These are phyloP conservation scores for Dactylonectria estremocensis DNA, from an alignment of 2,329 filamentous ascomycete genomes.

Conservation along the genomic window DNA sequence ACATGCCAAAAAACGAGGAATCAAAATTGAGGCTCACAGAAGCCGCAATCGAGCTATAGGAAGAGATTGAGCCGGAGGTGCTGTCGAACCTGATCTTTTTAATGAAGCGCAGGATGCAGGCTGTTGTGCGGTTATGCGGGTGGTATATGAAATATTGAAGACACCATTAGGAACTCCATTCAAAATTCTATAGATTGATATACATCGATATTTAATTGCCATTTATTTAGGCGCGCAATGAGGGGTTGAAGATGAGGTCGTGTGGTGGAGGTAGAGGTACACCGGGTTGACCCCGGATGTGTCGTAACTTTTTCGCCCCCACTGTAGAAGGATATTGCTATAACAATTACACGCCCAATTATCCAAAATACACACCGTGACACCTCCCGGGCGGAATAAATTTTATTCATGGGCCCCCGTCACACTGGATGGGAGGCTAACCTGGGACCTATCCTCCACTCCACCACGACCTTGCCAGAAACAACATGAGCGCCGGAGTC, in stretches of 20 bases:
- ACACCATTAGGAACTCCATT: slow-evolving; percentile 2
- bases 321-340: too few species aligned
- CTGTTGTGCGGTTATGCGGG: not conserved
- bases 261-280: not conserved
- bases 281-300: not conserved
- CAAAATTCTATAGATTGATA: slow-evolving; percentile 3
- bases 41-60: not conserved
- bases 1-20: not conserved
- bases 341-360: too few species aligned
- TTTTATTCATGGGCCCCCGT: too few species aligned
- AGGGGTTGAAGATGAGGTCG: too few species aligned
- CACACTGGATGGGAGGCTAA: too few species aligned
- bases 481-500: too few species aligned
- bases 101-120: slow-evolving; percentile 3
- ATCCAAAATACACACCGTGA: too few species aligned
- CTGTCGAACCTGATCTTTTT: not conserved
- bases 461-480: too few species aligned
- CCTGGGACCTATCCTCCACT: too few species aligned
- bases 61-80: slow-evolving; percentile 7
- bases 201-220: slow-evolving; percentile 7
- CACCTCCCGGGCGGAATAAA: too few species aligned
- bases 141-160: slow-evolving; percentile 12
- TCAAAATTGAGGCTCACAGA: slow-evolving; percentile 5
- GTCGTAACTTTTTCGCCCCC: too few species aligned
- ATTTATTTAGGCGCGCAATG: not conserved